Evolutionary conservation across 441 rosid species (phyloP), one percentile per base, ranked within the genome.

Genomic region (Populus tomentosa): DNA sequence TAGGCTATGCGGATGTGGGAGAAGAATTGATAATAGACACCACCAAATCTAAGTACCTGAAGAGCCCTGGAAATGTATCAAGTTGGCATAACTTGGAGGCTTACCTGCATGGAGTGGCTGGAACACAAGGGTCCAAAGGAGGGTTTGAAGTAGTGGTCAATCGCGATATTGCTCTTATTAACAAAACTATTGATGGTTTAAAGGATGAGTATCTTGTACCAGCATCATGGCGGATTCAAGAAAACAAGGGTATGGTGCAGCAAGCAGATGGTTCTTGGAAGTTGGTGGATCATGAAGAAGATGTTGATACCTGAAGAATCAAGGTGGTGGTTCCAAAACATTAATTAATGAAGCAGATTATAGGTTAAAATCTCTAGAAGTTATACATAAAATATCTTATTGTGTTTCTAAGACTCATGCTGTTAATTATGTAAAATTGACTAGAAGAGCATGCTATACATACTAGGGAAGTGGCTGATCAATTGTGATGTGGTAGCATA

Each of bases 21-120:
- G 69, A 77, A 71, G 85, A 79, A 84, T 78, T 93, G 2, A 23
- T 36, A 53, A 84, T 91, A 40, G 84, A 90, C 73, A 83, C 88
- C 23, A 28, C 74, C 28, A 78, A 83, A 67, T 93, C 94, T 0
- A 30, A 72, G 6, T 89, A 83, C 85, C 46, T 90, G 78, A 89
- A 85, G 84, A 67, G 62, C 7, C 75, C 84, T 10, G 85, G 81
- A 32, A 78, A 79, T 77, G 20, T 80, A 6, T 50, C 38, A 16
- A 78, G 70, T 42, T 88, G 87, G 83, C 97, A 90, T 80, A 77
- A 77, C 63, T 33, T 87, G 78, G 92, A 91, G 84, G 81, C 23
- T 3, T 88, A 90, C 70, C 67, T 90, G 77, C 97, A 91, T 46
- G 88, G 88, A 62, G 26, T 89, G 23, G 93, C 95, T 0, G 90